phyloP scores from a whole-genome alignment of 2,329 filamentous ascomycete species.

The Phyllosticta paracitricarpa region DNA sequence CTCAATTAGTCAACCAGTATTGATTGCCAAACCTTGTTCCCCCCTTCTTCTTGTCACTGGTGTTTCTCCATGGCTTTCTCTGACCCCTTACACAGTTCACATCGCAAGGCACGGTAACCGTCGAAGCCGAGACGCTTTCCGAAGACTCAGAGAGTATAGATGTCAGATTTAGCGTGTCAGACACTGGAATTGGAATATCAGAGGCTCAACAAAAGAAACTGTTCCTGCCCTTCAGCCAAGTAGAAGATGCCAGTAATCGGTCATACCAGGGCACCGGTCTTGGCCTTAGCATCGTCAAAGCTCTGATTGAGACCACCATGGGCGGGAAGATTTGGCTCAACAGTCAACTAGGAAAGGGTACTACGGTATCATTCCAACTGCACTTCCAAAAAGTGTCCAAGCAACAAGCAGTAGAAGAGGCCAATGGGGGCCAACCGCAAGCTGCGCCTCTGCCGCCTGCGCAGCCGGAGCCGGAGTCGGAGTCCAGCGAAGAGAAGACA shows the following conservation, averaged over 20 bases:
- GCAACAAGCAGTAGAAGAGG: conserved; percentile 40
- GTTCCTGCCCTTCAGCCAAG: conserved; percentile 88
- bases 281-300: conserved; percentile 89
- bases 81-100: conserved; percentile 53
- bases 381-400: conserved; percentile 73
- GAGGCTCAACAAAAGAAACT: conserved; percentile 72
- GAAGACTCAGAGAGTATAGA: conserved; percentile 62
- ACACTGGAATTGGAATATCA: conserved; percentile 87
- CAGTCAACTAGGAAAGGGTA: conserved; percentile 62
- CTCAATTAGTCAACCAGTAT: too few species aligned
- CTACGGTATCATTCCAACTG: conserved; percentile 67
- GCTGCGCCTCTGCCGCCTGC: background rate
- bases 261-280: conserved; percentile 89
- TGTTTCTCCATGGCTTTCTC: background rate
- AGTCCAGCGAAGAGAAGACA: conserved; percentile 29
- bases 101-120: conserved; percentile 73
- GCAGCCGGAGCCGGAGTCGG: background rate
- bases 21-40: too few species aligned
- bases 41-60: too few species aligned
- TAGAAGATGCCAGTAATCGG: conserved; percentile 78
- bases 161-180: conserved; percentile 75
- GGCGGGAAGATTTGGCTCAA: conserved; percentile 75
- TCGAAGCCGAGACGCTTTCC: conserved; percentile 61
- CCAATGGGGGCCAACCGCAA: conserved; percentile 40
- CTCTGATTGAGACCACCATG: conserved; percentile 86